Conservation (phyloP, 2,329 filamentous ascomycete species). For the Orbilia brochopaga region DNA sequence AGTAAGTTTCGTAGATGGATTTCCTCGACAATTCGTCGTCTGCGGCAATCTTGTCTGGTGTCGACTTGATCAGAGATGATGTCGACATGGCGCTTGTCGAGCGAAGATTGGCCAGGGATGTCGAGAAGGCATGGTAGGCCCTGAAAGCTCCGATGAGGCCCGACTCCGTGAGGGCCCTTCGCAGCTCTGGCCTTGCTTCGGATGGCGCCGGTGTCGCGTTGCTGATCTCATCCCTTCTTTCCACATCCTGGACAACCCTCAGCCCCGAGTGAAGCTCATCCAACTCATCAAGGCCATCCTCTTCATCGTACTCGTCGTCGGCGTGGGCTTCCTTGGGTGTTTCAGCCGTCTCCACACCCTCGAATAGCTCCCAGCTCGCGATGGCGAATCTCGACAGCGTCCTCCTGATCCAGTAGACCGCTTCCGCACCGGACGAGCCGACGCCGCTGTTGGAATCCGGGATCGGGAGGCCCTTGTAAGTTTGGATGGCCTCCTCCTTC, state of each 20-base stretch:
- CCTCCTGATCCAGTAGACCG: constrained; percentile 47
- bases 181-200: constrained; percentile 26
- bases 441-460: constrained; percentile 43
- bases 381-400: constrained; percentile 46
- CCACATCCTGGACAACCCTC: constrained; percentile 22
- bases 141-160: constrained; percentile 46
- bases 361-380: constrained; percentile 48
- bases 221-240: constrained; percentile 8
- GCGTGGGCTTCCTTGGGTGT: constrained; percentile 23
- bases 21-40: constrained; percentile 40
- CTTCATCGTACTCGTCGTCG: constrained; percentile 45
- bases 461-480: constrained; percentile 37
- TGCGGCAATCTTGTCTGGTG: constrained; percentile 33
- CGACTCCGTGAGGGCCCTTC: constrained; percentile 31
- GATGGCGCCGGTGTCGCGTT: constrained; percentile 13
- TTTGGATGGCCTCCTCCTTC: constrained; percentile 46
- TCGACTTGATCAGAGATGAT: constrained; percentile 28
- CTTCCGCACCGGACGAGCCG: constrained; percentile 36
- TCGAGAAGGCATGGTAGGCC: constrained; percentile 48
- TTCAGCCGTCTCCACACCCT: constrained; percentile 37
- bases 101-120: constrained; percentile 28
- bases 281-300: constrained; percentile 39
- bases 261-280: constrained; percentile 30
- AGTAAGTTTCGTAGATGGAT: constrained; percentile 45
- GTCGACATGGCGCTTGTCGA: constrained; percentile 27